phyloP scores from a whole-genome alignment of 441 rosid species.

The Sinapis alba region DNA sequence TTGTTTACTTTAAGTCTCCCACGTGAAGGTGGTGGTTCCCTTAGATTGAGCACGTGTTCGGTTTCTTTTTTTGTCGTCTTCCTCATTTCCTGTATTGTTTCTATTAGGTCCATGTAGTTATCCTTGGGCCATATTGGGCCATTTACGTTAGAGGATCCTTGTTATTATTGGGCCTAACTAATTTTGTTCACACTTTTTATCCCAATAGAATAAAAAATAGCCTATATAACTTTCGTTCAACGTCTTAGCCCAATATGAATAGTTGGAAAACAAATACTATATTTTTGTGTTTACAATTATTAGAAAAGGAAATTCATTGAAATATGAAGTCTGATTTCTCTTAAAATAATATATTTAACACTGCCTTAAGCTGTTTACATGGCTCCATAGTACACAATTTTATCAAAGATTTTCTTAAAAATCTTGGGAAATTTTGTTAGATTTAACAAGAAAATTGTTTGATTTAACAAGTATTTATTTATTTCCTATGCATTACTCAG shows the following conservation, averaged over 20 bases:
- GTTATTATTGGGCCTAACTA: not conserved
- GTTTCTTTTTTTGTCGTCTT: not conserved
- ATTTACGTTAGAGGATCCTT: not conserved
- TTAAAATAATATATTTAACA: not conserved
- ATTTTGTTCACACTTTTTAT: not conserved
- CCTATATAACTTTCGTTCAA: not conserved
- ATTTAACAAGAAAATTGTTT: not conserved
- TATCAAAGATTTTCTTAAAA: too few relatives aligned
- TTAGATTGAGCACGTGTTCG: conserved; percentile 14
- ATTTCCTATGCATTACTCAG: too few relatives aligned
- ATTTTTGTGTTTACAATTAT: not conserved
- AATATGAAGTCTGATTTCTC: not conserved
- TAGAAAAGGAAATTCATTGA: not conserved
- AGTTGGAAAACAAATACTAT: not conserved
- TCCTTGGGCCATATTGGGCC: too few relatives aligned
- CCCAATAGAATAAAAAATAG: not conserved
- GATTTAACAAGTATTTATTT: too few relatives aligned
- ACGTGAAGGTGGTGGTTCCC: not conserved
- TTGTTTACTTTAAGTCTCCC: not conserved
- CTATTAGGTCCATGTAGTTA: not conserved
- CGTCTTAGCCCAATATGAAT: not conserved
- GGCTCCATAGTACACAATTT: not conserved
- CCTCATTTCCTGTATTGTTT: not conserved
- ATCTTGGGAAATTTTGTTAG: not conserved
- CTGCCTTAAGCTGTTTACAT: not conserved